Conservation (phyloP, 2,329 filamentous ascomycete genomes). For the Dothideomycetes sp. region DNA sequence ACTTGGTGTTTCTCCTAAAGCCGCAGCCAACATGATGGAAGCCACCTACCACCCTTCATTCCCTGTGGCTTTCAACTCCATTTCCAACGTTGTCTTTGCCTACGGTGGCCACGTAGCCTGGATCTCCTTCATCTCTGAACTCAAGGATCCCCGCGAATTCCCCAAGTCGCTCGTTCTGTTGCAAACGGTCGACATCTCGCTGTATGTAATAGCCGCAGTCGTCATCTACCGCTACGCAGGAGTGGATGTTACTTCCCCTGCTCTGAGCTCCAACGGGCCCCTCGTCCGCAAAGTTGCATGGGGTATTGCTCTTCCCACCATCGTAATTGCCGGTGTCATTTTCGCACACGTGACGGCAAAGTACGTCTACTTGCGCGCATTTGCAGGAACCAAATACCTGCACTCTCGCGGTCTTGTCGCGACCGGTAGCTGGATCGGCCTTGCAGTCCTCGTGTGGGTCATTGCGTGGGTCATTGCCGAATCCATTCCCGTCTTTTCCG, state of each 20-base stretch:
- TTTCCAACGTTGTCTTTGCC: constrained; percentile 61
- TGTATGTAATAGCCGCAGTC: constrained; percentile 55
- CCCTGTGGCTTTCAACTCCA: constrained; percentile 54
- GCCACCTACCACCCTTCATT: constrained; percentile 35
- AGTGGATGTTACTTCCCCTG: constrained; percentile 50
- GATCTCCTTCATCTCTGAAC: constrained; percentile 54
- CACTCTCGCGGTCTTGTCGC: constrained; percentile 26
- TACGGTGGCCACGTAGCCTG: constrained; percentile 54
- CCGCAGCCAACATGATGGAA: constrained; percentile 13
- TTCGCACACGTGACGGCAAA: constrained; percentile 55
- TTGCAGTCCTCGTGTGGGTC: constrained; percentile 49
- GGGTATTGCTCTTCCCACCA: constrained; percentile 58
- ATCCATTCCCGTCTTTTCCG: constrained; percentile 1
- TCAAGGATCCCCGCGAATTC: constrained; percentile 50
- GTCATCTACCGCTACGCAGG: constrained; percentile 59
- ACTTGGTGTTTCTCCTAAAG: constrained; percentile 37
- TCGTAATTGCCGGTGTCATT: constrained; percentile 60
- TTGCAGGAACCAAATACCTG: constrained; percentile 43
- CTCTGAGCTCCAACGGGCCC: constrained; percentile 47
- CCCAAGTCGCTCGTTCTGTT: constrained; percentile 52
- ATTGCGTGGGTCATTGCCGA: constrained; percentile 57
- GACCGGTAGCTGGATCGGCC: constrained; percentile 46
- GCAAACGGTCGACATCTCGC: constrained; percentile 47
- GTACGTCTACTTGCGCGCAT: constrained; percentile 54
- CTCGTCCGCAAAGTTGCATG: constrained; percentile 52